A percentile compares a stretch with the other conserved stretches of the same genome.
These are phyloP conservation scores for Yamadazyma diddensiae DNA, from an alignment of 1,139 yeast species.

Conservation along the genomic window DNA sequence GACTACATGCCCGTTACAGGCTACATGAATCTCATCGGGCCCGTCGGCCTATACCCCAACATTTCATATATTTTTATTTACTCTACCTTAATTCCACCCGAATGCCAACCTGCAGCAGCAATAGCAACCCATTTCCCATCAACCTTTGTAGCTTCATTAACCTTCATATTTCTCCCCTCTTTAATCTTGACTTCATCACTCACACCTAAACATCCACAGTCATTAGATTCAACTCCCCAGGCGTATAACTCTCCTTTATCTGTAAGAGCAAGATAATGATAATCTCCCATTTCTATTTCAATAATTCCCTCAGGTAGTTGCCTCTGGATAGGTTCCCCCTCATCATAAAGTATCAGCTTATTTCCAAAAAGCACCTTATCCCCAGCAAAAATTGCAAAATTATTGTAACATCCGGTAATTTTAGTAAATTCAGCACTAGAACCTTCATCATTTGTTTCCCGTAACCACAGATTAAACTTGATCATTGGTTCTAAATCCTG, in stretches of 20 bases:
- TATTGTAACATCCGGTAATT: conserved; percentile 46
- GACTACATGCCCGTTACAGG: no score
- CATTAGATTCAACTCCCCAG: conserved; percentile 67
- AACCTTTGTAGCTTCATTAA: conserved; percentile 45
- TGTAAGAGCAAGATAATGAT: conserved; percentile 64
- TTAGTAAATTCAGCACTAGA: conserved; percentile 34
- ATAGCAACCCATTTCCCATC: conserved; percentile 48
- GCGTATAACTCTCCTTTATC: conserved; percentile 56
- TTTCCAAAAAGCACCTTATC: conserved; percentile 47
- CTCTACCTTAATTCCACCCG: conserved; percentile 43
- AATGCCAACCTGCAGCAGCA: conserved; percentile 82
- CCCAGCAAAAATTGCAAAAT: conserved; percentile 54
- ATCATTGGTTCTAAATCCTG: conserved; percentile 10
- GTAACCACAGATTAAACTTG: conserved; percentile 32
- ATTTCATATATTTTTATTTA: no score
- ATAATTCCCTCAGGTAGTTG: conserved; percentile 35
- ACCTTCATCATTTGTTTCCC: conserved; percentile 16
- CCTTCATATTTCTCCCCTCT: conserved; percentile 32
- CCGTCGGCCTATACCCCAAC: no score
- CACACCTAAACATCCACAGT: conserved; percentile 71
- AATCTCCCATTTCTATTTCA: conserved; percentile 68
- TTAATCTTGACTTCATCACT: conserved; percentile 39
- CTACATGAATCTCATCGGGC: no score
- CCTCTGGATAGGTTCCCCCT: conserved; percentile 30
- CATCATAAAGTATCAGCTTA: conserved; percentile 14